Evolutionary conservation across 805 yeast species (phyloP).

Genomic region (Zygotorulaspora chibaensis): DNA sequence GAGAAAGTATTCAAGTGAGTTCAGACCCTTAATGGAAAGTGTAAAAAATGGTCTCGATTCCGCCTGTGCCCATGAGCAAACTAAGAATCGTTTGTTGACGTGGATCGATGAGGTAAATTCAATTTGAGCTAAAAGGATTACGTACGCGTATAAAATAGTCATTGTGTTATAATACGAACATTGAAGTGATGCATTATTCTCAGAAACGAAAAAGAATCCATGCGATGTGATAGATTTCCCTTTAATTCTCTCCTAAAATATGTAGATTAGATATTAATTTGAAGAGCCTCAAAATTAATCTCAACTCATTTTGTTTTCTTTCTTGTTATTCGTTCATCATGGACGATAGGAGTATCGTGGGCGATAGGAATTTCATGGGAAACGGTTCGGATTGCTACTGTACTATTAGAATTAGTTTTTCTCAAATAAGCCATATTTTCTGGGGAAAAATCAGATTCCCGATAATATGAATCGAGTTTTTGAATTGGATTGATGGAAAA

Average conservation of each 20-base stretch:
- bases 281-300: not conserved
- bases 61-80: constrained; percentile 33
- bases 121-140: constrained; percentile 8
- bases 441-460: constrained; percentile 17
- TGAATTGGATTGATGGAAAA: constrained; percentile 5
- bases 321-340: not conserved
- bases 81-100: constrained; percentile 25
- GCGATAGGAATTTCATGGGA: constrained; percentile 3
- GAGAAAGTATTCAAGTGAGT: constrained; percentile 46
- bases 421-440: constrained; percentile 12
- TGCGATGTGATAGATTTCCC: too few species aligned
- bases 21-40: constrained; percentile 27
- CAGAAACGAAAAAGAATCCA: too few species aligned
- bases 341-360: not conserved
- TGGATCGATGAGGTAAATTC: constrained; percentile 37
- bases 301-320: constrained; percentile 1
- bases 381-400: constrained; percentile 17
- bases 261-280: too few species aligned
- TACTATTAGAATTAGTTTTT: constrained; percentile 20
- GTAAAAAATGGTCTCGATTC: constrained; percentile 35
- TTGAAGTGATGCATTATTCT: too few species aligned
- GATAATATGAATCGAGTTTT: constrained; percentile 1
- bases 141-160: constrained; percentile 4
- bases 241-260: too few species aligned
- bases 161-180: too few species aligned